A percentile compares a stretch with the other conserved stretches of the same genome.
phyloP scores from a whole-genome alignment of 352 stramenopile genomes.

The Discostella stelligera region DNA sequence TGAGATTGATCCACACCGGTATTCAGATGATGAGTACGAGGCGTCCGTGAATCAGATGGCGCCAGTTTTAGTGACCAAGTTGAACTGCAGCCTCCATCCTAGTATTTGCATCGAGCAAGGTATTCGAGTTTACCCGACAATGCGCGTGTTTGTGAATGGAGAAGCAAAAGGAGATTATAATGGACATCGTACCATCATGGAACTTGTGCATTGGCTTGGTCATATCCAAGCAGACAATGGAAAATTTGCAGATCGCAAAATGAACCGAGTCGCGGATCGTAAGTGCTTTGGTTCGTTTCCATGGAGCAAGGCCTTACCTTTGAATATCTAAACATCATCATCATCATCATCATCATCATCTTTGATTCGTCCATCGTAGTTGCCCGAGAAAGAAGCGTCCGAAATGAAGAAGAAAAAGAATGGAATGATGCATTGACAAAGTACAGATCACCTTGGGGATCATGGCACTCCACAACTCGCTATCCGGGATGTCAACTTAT shows the following conservation, averaged over 20 bases:
- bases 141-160: slow-evolving; percentile 60
- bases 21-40: slow-evolving; percentile 61
- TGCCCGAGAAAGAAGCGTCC: slow-evolving; percentile 32
- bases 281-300: slow-evolving; percentile 13
- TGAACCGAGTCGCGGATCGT: slow-evolving; percentile 31
- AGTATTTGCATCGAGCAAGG: slow-evolving; percentile 54
- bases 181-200: slow-evolving; percentile 59
- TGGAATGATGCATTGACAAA: slow-evolving; percentile 48
- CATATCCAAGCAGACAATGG: slow-evolving; percentile 37
- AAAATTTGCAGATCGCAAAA: slow-evolving; percentile 32
- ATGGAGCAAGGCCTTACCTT: neutral
- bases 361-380: slow-evolving; percentile 11
- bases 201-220: slow-evolving; percentile 58
- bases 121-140: slow-evolving; percentile 60
- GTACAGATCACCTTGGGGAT: slow-evolving; percentile 24
- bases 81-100: slow-evolving; percentile 59
- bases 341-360: neutral
- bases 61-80: slow-evolving; percentile 52
- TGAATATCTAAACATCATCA: neutral
- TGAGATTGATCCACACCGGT: slow-evolving; percentile 22
- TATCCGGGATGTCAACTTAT: slow-evolving; percentile 83
- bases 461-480: slow-evolving; percentile 29
- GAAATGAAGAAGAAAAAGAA: slow-evolving; percentile 36
- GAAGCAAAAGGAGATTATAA: slow-evolving; percentile 82
- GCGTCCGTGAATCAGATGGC: slow-evolving; percentile 46